Evolutionary conservation across 2,329 filamentous ascomycete genomes (phyloP).

Genomic region (Talaromyces rugulosus): DNA sequence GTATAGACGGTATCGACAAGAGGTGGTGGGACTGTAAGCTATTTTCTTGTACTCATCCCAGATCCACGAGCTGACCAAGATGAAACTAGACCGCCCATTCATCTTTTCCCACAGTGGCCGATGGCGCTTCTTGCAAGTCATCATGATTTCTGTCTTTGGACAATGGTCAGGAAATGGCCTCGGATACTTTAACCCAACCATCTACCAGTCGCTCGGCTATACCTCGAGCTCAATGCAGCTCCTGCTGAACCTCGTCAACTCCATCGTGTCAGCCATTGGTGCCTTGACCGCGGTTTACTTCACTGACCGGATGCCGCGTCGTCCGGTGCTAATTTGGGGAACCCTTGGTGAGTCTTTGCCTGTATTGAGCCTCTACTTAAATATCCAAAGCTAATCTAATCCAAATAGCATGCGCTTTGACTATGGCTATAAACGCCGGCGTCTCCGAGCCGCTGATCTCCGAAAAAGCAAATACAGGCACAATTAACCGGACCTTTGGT

Average conservation of each 20-base stretch:
- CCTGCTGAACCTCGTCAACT: constrained; percentile 47
- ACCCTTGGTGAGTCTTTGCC: constrained; percentile 28
- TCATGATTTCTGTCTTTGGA: constrained; percentile 51
- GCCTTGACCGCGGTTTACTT: constrained; percentile 42
- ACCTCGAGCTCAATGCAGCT: constrained; percentile 33
- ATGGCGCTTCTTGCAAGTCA: constrained; percentile 46
- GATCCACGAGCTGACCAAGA: neutral
- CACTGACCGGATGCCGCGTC: constrained; percentile 47
- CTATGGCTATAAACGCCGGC: constrained; percentile 45
- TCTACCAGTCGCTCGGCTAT: constrained; percentile 34
- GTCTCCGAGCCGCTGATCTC: constrained; percentile 33
- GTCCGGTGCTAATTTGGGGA: constrained; percentile 43
- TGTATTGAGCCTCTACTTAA: neutral
- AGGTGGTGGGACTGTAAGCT: constrained; percentile 44
- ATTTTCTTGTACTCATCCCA: neutral
- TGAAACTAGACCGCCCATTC: constrained; percentile 40
- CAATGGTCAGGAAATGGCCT: constrained; percentile 51
- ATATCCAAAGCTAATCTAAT: constrained; percentile 8
- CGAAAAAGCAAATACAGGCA: constrained; percentile 14
- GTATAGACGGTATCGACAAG: constrained; percentile 46
- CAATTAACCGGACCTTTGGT: constrained; percentile 35
- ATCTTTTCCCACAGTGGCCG: constrained; percentile 43
- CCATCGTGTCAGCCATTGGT: constrained; percentile 43
- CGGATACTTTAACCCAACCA: constrained; percentile 49
- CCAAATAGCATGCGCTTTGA: constrained; percentile 30